Base-by-base conservation (phyloP, 176 grass and related monocot species). In the Eleusine coracana region DNA sequence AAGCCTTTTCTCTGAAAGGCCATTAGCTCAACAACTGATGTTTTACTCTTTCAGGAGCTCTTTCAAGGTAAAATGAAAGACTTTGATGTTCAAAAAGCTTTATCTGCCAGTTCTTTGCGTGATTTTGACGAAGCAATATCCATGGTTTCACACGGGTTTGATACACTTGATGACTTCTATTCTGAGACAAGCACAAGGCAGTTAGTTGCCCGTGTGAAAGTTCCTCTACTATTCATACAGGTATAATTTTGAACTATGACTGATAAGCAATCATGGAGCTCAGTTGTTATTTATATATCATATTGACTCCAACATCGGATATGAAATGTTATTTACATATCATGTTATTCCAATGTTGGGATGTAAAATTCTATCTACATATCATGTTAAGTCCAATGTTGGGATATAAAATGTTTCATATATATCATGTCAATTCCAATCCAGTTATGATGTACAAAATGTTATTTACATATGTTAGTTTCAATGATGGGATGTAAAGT, bases 121-220 rank as follows among this genome's bases (percentile, higher is more conserved):
- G 96, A 95, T 64, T 98, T 98, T 86, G 96, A 98, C 88, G 80
- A 50, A 84, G 86, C 90, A 65, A 88, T 98, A 91, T 98, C 96
- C 23, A 93, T 92, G 82, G 49, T 98, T 89, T 88, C 96, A 64
- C 87, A 93, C 90, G 96, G 92, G 45, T 98, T 84, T 75, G 52
- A 83, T 81, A 83, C 51, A 61, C 59, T 95, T 82, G 92, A 95
- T 64, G 88, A 91, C 12, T 98, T 98, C 73, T 98, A 98, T 86
- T 76, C 79, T 37, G 66, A 89, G 79, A 91, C 71, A 71, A 95
- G 87, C 67, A 93, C 91, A 79, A 91, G 86, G 64, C 56, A 81
- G 11, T 86, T 74, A 46, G 51, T 95, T 82, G 12, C 75, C 20
- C 27, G 37, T 50, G 58, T 95, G 68, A 98, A 91, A 90, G 90